These are phyloP conservation scores for Colletotrichum sp. DNA, from an alignment of 2,329 filamentous ascomycete species.

Conservation along the genomic window DNA sequence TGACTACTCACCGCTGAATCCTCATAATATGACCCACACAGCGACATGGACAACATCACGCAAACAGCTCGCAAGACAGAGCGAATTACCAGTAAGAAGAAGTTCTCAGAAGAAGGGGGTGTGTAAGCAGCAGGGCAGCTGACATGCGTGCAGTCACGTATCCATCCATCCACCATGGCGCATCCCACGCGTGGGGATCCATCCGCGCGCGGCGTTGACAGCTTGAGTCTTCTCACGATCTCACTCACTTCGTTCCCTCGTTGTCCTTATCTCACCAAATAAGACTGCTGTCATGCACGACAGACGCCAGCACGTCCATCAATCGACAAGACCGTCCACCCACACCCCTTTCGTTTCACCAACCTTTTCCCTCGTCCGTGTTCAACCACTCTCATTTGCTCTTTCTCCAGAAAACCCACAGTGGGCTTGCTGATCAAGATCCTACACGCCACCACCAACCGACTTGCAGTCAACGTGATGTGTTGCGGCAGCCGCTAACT, in stretches of 20 bases:
- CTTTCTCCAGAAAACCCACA: conserved; percentile 2
- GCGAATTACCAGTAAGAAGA: background rate
- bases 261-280: background rate
- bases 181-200: background rate
- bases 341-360: background rate
- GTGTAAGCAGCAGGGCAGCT: conserved; percentile 16
- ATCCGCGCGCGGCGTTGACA: background rate
- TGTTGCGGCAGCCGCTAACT: background rate
- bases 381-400: background rate
- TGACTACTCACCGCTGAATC: background rate
- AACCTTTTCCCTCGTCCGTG: background rate
- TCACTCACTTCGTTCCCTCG: background rate
- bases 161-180: background rate
- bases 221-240: background rate
- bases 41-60: background rate
- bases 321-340: background rate
- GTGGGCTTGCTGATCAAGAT: background rate
- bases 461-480: background rate
- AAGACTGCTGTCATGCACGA: background rate
- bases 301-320: background rate
- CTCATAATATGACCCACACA: background rate
- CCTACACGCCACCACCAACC: background rate
- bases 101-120: background rate
- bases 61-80: background rate
- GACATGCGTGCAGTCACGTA: background rate